These are phyloP conservation scores for Lactuca sativa DNA, from an alignment of 129 eudicot species.

Conservation along the genomic window DNA sequence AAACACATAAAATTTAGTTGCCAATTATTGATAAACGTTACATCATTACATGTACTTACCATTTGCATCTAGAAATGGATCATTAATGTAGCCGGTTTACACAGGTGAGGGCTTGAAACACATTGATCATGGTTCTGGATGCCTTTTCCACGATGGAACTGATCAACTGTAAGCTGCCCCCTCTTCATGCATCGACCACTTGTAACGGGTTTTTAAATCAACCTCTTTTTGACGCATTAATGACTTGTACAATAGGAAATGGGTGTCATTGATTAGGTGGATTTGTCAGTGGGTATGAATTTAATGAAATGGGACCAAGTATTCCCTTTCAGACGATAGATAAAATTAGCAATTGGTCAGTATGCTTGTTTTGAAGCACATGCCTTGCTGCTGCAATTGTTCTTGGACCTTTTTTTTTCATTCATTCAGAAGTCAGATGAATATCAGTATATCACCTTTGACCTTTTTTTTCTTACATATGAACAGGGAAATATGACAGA, in stretches of 20 bases:
- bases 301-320: slow-evolving; percentile 23
- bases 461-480: slow-evolving; percentile 2
- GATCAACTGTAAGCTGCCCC: slow-evolving; percentile 9
- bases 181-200: slow-evolving; percentile 21
- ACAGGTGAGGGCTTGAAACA: slow-evolving; percentile 19
- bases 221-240: slow-evolving; percentile 6
- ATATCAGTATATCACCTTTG: not conserved
- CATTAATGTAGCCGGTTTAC: slow-evolving; percentile 19
- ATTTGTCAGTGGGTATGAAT: slow-evolving; percentile 31
- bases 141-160: slow-evolving; percentile 14
- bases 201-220: slow-evolving; percentile 9
- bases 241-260: slow-evolving; percentile 12
- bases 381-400: slow-evolving; percentile 8
- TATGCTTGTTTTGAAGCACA: slow-evolving; percentile 15
- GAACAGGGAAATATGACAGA: slow-evolving; percentile 2
- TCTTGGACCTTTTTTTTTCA: slow-evolving; percentile 20
- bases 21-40: not conserved
- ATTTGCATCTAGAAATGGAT: slow-evolving; percentile 6
- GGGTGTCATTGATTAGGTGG: slow-evolving; percentile 18
- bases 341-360: slow-evolving; percentile 15
- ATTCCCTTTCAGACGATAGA: slow-evolving; percentile 9
- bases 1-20: slow-evolving; percentile 20
- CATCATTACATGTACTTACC: not conserved
- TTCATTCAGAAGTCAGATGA: not conserved
- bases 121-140: slow-evolving; percentile 12